Base-by-base conservation (phyloP, 176 grass and related monocot genomes). In the Aegilops tauschii region DNA sequence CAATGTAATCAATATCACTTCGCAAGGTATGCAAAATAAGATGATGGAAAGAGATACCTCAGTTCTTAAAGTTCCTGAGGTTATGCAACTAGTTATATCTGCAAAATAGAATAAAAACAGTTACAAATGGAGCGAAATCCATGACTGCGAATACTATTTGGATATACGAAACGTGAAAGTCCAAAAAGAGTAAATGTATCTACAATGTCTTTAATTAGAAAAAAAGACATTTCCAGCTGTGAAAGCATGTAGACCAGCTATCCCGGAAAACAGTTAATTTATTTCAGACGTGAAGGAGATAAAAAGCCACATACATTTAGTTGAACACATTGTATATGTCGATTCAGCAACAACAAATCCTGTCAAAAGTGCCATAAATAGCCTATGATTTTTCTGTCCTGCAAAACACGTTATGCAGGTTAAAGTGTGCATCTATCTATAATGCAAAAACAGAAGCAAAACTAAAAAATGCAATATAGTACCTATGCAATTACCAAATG, bases 401-500 rank as follows among this genome's bases (percentile, higher is more conserved):
- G 92, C 75, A 89, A 83, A 91, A 86, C 42, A 62, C 20, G n/a
- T 14, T 52, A 10, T 69, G 5, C 5, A 71, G 45, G 87, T 82
- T 47, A 83, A 65, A 86, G 81, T 25, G 5, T 11, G 40, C 49
- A 35, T 84, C 72, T 40, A 84, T 35, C 16, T 71, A 11, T 64
- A 54, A 73, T 73, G 25, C 32, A 74, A 81, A 17, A 35, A 45
- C 18, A 84, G 42, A 31, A 35, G 32, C 40, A 76, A 77, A 73
- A 88, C 20, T 61, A 78, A 42, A 20, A 61, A 69, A 47, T 16
- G 49, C 11, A 77, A 82, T 16, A 69, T 54, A 61, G 30, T 91
- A 99, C 97, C 97, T 87, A 99, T 96, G 87, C 97, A 99, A 85
- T 94, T 99, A 65, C 94, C 94, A 91, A 99, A 94, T 78, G 94